Percentiles rank a stretch among this genome's conserved stretches.
These are phyloP conservation scores for Martiniozyma asiatica DNA, from an alignment of 1,139 yeast species.

Conservation along the genomic window DNA sequence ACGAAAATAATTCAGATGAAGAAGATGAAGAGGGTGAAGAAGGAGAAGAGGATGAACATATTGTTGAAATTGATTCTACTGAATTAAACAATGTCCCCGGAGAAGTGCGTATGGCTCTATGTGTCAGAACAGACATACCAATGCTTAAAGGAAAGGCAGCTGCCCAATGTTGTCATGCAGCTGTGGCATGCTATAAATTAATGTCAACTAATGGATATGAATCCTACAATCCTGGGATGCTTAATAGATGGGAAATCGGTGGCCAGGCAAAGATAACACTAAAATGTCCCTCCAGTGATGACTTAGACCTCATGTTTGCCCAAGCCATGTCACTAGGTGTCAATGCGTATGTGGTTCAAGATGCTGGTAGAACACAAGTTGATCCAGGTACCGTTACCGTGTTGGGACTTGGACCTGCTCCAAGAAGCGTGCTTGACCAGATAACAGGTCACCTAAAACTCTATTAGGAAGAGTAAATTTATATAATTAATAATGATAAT, in stretches of 20 bases:
- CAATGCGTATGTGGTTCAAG: constrained; percentile 73
- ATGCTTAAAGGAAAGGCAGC: constrained; percentile 97
- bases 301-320: constrained; percentile 66
- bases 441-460: constrained; percentile 71
- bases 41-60: no score
- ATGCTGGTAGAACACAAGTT: constrained; percentile 94
- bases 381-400: constrained; percentile 95
- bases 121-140: constrained; percentile 76
- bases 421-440: constrained; percentile 67
- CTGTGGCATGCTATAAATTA: constrained; percentile 72
- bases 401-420: constrained; percentile 93
- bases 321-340: constrained; percentile 72
- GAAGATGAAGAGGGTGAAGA: no score
- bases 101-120: constrained; percentile 78
- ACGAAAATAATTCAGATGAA: no score
- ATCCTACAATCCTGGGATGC: constrained; percentile 44
- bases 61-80: constrained; percentile 47
- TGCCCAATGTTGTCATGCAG: constrained; percentile 98
- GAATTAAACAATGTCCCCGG: constrained; percentile 54
- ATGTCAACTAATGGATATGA: constrained; percentile 32
- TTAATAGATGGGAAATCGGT: constrained; percentile 64
- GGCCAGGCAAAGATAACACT: constrained; percentile 97
- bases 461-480: constrained; percentile 36
- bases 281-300: constrained; percentile 61
- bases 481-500: no score